These are phyloP conservation scores for Diaporthe sp. DNA, from an alignment of 2,329 filamentous ascomycete species.

Conservation along the genomic window DNA sequence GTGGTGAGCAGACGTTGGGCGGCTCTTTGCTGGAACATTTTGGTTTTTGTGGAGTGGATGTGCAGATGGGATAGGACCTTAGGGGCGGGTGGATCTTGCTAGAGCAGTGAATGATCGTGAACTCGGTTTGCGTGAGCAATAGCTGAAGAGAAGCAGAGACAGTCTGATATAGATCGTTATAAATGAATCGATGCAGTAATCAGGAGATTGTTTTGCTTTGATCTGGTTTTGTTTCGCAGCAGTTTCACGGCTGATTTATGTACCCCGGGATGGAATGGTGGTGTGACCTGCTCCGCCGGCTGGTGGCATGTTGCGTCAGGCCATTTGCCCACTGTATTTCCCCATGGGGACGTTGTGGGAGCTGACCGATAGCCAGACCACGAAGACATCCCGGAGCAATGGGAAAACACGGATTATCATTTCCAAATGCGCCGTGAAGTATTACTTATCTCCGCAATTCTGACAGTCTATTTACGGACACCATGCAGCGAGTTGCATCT, in stretches of 20 bases:
- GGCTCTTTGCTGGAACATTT: slow-evolving; percentile 32
- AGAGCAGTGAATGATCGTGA: not conserved
- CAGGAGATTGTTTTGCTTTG: not conserved
- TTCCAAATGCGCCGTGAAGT: not conserved
- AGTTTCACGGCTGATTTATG: slow-evolving; percentile 27
- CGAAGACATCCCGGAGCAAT: slow-evolving; percentile 22
- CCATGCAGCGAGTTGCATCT: not conserved
- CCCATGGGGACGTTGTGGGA: slow-evolving; percentile 16
- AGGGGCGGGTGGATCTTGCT: not conserved
- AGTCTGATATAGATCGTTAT: not conserved
- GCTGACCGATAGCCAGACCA: not conserved
- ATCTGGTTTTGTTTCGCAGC: not conserved
- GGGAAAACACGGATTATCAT: not conserved
- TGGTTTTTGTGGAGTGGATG: not conserved
- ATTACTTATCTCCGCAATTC: not conserved
- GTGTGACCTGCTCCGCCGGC: slow-evolving; percentile 11
- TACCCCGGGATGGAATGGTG: slow-evolving; percentile 2
- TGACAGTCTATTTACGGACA: not conserved
- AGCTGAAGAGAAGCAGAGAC: not conserved
- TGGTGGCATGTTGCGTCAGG: slow-evolving; percentile 24
- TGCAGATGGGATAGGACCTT: not conserved
- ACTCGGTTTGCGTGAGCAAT: not conserved
- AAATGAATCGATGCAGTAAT: not conserved
- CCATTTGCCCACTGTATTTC: slow-evolving; percentile 28
- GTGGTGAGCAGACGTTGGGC: slow-evolving; percentile 30